Conservation (phyloP, 108 stramenopile genomes). For the Cyclotella baltica region DNA sequence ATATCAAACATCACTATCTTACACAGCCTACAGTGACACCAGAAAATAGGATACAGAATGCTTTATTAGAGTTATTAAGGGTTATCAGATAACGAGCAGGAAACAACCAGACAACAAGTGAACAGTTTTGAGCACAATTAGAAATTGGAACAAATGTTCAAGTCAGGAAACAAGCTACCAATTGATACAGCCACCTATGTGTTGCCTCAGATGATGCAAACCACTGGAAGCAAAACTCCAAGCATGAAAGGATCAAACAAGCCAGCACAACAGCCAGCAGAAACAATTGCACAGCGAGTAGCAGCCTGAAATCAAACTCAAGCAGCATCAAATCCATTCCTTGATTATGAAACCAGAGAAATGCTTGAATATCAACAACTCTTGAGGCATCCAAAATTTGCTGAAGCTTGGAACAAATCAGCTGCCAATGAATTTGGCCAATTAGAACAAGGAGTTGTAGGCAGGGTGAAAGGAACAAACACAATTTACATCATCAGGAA, state of each 20-base stretch:
- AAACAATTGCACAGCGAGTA: no score
- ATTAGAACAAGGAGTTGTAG: background rate
- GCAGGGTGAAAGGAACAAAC: background rate
- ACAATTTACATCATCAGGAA: constrained; percentile 3
- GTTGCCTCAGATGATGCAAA: background rate
- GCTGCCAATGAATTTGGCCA: no score
- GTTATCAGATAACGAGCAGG: background rate
- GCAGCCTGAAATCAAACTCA: background rate
- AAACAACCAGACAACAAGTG: no score
- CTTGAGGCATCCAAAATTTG: no score
- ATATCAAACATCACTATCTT: no score
- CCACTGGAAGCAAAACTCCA: no score
- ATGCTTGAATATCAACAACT: background rate
- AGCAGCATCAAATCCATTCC: background rate
- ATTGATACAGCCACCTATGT: background rate
- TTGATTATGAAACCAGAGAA: background rate
- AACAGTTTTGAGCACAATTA: background rate
- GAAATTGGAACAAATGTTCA: background rate
- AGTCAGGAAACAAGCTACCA: background rate
- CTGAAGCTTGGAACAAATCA: no score
- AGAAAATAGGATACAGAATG: background rate
- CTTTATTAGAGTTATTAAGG: background rate
- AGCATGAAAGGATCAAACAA: no score
- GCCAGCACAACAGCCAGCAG: no score
- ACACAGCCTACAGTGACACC: background rate